These are phyloP conservation scores for Aegilops speltoides DNA, from an alignment of 176 grass and related monocot genomes.

Conservation along the genomic window DNA sequence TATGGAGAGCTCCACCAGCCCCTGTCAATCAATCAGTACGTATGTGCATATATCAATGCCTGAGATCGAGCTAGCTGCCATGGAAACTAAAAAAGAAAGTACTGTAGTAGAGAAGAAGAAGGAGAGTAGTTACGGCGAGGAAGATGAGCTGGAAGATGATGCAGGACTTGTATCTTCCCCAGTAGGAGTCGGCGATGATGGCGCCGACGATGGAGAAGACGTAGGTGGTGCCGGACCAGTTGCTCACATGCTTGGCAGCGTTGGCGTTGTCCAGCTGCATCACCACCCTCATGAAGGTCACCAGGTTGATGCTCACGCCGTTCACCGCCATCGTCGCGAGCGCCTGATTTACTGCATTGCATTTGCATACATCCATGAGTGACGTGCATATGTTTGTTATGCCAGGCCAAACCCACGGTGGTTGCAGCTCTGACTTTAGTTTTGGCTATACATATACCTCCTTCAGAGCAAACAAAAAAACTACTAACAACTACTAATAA, in stretches of 20 bases:
- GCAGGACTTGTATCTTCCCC: slow-evolving; percentile 78
- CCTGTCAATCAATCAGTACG: slow-evolving; percentile 25
- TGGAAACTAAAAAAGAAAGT: background rate
- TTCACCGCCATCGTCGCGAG: slow-evolving; percentile 59
- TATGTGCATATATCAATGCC: background rate
- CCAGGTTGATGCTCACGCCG: slow-evolving; percentile 61
- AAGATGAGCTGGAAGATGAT: slow-evolving; percentile 64
- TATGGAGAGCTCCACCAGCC: slow-evolving; percentile 46
- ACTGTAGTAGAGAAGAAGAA: background rate
- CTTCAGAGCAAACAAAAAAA: background rate
- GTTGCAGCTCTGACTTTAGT: background rate
- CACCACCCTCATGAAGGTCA: slow-evolving; percentile 68
- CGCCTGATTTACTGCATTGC: slow-evolving; percentile 59
- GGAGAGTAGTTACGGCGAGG: slow-evolving; percentile 32
- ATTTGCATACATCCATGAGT: background rate
- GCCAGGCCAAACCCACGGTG: no score
- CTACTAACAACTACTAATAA: background rate
- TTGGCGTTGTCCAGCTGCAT: slow-evolving; percentile 57
- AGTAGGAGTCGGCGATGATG: slow-evolving; percentile 70
- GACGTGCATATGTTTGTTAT: no score
- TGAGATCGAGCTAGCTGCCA: background rate
- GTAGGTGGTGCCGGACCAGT: slow-evolving; percentile 68
- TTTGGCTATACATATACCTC: background rate
- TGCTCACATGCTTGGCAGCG: slow-evolving; percentile 57
- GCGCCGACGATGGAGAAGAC: slow-evolving; percentile 74